These are phyloP conservation scores for Sophora flavescens DNA, from an alignment of 306 rosid species.

Conservation along the genomic window DNA sequence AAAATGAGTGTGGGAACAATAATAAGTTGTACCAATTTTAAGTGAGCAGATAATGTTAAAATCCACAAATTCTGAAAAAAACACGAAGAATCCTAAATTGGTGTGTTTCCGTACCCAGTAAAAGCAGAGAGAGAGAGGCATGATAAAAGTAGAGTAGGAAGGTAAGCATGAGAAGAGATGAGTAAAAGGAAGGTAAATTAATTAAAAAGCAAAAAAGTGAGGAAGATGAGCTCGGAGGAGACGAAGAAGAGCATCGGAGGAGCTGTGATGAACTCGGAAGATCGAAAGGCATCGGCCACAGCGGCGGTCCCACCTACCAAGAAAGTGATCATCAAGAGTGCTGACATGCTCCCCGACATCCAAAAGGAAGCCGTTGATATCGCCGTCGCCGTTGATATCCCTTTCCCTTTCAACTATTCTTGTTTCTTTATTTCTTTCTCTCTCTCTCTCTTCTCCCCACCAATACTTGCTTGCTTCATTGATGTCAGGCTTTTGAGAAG, in stretches of 20 bases:
- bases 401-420: neutral
- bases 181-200: no score
- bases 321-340: constrained; percentile 88
- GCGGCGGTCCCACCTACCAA: constrained; percentile 33
- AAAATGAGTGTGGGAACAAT: no score
- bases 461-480: no score
- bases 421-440: neutral
- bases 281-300: constrained; percentile 59
- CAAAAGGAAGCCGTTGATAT: constrained; percentile 92
- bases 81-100: no score
- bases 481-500: constrained; percentile 83
- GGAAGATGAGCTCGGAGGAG: constrained; percentile 65
- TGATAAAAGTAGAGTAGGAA: no score
- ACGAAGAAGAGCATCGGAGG: constrained; percentile 66
- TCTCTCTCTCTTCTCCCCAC: neutral
- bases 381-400: constrained; percentile 75
- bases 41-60: no score
- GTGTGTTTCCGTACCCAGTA: no score
- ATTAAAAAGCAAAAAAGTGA: no score
- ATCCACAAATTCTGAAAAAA: no score
- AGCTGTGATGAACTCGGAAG: constrained; percentile 65
- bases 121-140: no score
- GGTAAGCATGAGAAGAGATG: no score
- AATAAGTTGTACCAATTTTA: no score
- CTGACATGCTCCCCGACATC: constrained; percentile 87